Percentiles rank a stretch among this genome's conserved stretches.
phyloP scores from a whole-genome alignment of 441 rosid species.

The Adansonia gregorii region DNA sequence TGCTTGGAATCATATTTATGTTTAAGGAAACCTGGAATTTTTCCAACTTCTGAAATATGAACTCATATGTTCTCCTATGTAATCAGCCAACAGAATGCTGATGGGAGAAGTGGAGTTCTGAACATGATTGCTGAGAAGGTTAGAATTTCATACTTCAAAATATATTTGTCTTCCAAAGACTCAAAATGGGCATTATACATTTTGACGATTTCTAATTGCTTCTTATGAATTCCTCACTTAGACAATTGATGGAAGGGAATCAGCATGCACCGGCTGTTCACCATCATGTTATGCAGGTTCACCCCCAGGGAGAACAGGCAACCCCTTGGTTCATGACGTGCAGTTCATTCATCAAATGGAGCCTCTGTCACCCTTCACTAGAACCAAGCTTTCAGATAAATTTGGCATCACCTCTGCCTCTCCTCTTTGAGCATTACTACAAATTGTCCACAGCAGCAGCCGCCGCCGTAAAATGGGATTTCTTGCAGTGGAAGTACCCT shows the following conservation, averaged over 20 bases:
- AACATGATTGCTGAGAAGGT: slow-evolving; percentile 55
- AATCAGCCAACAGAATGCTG: slow-evolving; percentile 48
- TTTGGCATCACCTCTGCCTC: slow-evolving; percentile 45
- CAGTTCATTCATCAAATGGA: slow-evolving; percentile 68
- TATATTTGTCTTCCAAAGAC: not conserved
- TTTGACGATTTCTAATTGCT: not conserved
- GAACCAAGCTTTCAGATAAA: slow-evolving; percentile 53
- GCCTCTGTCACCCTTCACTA: slow-evolving; percentile 59
- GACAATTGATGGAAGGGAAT: slow-evolving; percentile 48
- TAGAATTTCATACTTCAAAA: slow-evolving; percentile 18
- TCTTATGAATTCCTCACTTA: slow-evolving; percentile 24
- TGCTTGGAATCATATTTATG: not conserved
- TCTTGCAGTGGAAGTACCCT: not conserved
- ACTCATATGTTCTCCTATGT: not conserved
- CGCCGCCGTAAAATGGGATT: not conserved
- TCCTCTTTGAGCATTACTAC: slow-evolving; percentile 33
- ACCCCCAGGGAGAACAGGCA: slow-evolving; percentile 70
- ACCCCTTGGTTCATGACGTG: slow-evolving; percentile 70
- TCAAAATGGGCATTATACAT: not conserved
- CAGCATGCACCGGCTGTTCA: slow-evolving; percentile 42
- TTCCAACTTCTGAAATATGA: not conserved
- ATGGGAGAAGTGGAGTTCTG: slow-evolving; percentile 48
- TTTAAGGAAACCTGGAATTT: not conserved
- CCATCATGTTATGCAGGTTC: slow-evolving; percentile 60
- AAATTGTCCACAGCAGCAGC: slow-evolving; percentile 1